Conservation (phyloP, 192 early-diverging fungal genomes). For the Thamnidium elegans region DNA sequence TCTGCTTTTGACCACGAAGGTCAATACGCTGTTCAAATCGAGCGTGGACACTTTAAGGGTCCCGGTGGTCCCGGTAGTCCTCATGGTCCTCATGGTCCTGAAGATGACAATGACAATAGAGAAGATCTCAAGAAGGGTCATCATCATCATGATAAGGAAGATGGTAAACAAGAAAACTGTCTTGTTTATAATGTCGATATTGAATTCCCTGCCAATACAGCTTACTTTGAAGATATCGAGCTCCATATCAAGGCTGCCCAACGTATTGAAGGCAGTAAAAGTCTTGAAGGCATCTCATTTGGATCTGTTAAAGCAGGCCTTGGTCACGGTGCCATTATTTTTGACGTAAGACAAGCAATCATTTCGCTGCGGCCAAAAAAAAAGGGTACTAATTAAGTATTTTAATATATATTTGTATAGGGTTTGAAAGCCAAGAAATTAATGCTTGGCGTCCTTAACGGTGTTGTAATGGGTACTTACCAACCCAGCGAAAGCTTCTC, state of each 20-base stretch:
- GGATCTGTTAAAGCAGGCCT: constrained; percentile 26
- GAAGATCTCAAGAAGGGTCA: too few species aligned
- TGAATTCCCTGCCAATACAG: constrained; percentile 19
- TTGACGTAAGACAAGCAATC: background rate
- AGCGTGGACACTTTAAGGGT: background rate
- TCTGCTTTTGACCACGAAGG: constrained; percentile 30
- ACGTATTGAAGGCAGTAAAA: constrained; percentile 5
- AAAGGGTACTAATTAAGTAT: background rate
- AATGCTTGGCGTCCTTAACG: constrained; percentile 16
- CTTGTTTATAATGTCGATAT: constrained; percentile 24
- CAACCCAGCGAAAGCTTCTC: constrained; percentile 7
- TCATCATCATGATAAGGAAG: background rate
- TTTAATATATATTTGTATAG: constrained; percentile 1
- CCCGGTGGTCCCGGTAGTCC: constrained; percentile 7
- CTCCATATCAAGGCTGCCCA: constrained; percentile 16
- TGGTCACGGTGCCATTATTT: constrained; percentile 26
- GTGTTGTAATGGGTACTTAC: constrained; percentile 21
- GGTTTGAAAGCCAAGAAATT: constrained; percentile 23
- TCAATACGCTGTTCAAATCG: constrained; percentile 26
- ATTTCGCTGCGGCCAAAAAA: background rate
- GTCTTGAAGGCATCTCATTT: constrained; percentile 19
- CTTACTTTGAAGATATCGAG: constrained; percentile 15
- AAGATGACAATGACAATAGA: too few species aligned
- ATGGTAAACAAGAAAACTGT: constrained; percentile 10
- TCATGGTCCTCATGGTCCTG: background rate